Percentiles rank a stretch among this genome's conserved stretches.
Conservation (phyloP, 768 basidiomycete species). For the Leccinum imitatum region DNA sequence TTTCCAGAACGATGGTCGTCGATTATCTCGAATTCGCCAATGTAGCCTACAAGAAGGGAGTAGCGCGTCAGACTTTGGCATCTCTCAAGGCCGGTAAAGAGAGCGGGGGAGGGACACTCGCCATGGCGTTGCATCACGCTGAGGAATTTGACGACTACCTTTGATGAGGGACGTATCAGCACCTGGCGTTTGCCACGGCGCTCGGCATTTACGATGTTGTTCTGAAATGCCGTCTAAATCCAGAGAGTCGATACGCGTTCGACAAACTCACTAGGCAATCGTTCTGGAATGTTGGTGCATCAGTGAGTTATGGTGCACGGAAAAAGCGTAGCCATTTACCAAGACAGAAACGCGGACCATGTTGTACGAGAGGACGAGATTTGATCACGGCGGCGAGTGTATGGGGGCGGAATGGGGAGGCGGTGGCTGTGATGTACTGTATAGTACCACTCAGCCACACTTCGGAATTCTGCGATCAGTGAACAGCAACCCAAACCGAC, state of each 20-base stretch:
- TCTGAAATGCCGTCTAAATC: conserved; percentile 42
- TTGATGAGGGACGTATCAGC: conserved; percentile 93
- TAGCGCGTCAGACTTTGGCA: background rate
- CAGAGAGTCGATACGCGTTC: background rate
- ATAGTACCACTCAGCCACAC: conserved; percentile 30
- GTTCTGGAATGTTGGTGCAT: conserved; percentile 37
- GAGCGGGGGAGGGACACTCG: conserved; percentile 40
- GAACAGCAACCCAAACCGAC: conserved; percentile 11
- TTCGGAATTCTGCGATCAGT: conserved; percentile 17
- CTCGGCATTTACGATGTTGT: conserved; percentile 99
- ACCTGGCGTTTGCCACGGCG: conserved; percentile 99
- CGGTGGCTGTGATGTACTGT: conserved; percentile 29
- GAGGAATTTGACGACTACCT: conserved; percentile 97
- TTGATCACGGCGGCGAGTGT: background rate
- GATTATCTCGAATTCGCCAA: conserved; percentile 97
- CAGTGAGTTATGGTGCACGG: background rate
- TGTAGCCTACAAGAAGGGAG: conserved; percentile 66
- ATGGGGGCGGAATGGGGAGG: background rate
- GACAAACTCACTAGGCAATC: conserved; percentile 51
- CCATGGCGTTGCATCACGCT: conserved; percentile 99
- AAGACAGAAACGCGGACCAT: conserved; percentile 92
- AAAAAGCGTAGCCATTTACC: conserved; percentile 34
- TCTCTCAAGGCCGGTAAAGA: background rate
- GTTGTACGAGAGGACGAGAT: conserved; percentile 25
- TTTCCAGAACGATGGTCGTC: conserved; percentile 99